phyloP scores from a whole-genome alignment of 768 basidiomycete species.

The Boletus subparvulus region DNA sequence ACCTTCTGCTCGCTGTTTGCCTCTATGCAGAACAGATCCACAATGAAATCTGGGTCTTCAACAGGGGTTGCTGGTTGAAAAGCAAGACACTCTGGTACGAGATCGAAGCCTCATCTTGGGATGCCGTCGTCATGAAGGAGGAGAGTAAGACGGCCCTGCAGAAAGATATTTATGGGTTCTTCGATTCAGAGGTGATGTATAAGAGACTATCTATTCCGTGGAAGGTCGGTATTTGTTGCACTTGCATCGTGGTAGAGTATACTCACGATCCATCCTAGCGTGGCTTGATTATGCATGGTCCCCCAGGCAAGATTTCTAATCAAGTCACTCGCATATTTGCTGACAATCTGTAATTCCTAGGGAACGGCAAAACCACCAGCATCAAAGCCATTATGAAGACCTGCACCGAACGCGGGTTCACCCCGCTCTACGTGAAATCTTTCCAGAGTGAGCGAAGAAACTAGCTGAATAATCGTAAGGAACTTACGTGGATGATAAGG shows the following conservation, averaged over 20 bases:
- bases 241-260: neutral
- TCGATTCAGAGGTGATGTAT: constrained; percentile 70
- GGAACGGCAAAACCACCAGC: constrained; percentile 84
- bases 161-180: constrained; percentile 80
- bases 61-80: constrained; percentile 69
- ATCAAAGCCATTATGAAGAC: constrained; percentile 81
- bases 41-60: constrained; percentile 76
- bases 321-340: neutral
- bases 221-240: constrained; percentile 51
- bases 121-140: constrained; percentile 69
- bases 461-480: neutral
- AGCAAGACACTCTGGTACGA: constrained; percentile 58
- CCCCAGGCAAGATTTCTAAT: constrained; percentile 51
- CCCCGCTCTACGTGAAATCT: constrained; percentile 79
- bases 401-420: constrained; percentile 58
- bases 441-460: constrained; percentile 55
- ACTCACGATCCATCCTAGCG: constrained; percentile 44
- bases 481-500: constrained; percentile 35
- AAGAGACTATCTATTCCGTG: constrained; percentile 76
- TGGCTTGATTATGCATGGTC: constrained; percentile 79
- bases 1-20: constrained; percentile 54
- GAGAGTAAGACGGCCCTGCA: constrained; percentile 64
- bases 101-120: constrained; percentile 67
- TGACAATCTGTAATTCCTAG: constrained; percentile 32
- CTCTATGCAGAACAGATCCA: constrained; percentile 54